A percentile compares a stretch with the other conserved stretches of the same genome.
Conservation (phyloP, 805 yeast genomes). For the Vanderwaltozyma tropicalis region DNA sequence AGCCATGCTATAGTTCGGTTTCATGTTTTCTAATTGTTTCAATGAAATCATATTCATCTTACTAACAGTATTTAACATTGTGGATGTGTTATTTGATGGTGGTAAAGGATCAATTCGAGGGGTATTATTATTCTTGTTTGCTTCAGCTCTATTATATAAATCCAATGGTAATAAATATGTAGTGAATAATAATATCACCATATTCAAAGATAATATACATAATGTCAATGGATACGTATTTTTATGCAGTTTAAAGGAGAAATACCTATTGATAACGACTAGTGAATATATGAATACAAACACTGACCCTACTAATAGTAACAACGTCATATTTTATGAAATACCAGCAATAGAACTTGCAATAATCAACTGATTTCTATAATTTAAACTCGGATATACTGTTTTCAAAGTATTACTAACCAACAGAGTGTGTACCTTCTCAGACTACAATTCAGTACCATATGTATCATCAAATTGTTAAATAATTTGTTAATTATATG, state of each 20-base stretch:
- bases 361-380: no score
- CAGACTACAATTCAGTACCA: no score
- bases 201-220: slow-evolving; percentile 14
- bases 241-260: slow-evolving; percentile 22
- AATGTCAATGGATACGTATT: slow-evolving; percentile 18
- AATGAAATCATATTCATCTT: neutral
- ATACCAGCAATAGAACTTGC: no score
- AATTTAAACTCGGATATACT: no score
- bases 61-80: neutral
- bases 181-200: slow-evolving; percentile 21
- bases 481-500: no score
- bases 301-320: slow-evolving; percentile 1
- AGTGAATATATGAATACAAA: slow-evolving; percentile 8
- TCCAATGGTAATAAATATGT: slow-evolving; percentile 24
- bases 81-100: neutral
- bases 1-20: slow-evolving; percentile 6
- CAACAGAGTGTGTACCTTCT: no score
- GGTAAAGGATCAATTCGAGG: slow-evolving; percentile 3
- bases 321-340: neutral
- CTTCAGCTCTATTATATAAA: slow-evolving; percentile 8
- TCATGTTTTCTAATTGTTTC: neutral
- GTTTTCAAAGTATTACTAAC: no score
- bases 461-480: no score
- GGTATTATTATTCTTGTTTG: slow-evolving; percentile 2
- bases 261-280: slow-evolving; percentile 18